Percentiles rank a stretch among this genome's conserved stretches.
Evolutionary conservation across 1,139 yeast species (phyloP).

Genomic region (Zygosaccharomyces sapae): DNA sequence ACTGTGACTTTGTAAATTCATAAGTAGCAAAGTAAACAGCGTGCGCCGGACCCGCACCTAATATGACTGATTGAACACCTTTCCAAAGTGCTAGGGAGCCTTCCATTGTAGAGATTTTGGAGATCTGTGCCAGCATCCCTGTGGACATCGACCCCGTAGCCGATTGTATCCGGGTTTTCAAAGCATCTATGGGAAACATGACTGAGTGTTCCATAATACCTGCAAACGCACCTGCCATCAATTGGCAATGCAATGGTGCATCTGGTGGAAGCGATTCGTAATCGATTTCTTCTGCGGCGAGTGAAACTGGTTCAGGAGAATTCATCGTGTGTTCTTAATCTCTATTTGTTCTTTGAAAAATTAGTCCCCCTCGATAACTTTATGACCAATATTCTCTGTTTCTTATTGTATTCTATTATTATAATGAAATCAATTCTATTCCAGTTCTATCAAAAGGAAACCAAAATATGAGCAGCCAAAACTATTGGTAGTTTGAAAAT

Average conservation of each 20-base stretch:
- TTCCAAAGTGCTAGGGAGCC: conserved; percentile 90
- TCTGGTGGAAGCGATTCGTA: conserved; percentile 90
- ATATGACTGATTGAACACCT: conserved; percentile 86
- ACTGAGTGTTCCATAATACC: conserved; percentile 98
- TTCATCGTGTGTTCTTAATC: conserved; percentile 10
- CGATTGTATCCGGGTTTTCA: conserved; percentile 94
- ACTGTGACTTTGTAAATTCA: conserved; percentile 61
- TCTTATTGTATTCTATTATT: not conserved
- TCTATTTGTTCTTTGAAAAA: conserved; percentile 1
- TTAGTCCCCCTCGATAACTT: not conserved
- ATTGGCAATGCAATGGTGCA: conserved; percentile 77
- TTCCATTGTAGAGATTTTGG: conserved; percentile 78
- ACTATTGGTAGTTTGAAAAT: not conserved
- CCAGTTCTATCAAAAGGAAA: not conserved
- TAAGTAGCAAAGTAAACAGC: conserved; percentile 98
- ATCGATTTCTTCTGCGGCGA: conserved; percentile 48
- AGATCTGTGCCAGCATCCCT: conserved; percentile 53
- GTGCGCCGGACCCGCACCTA: conserved; percentile 99
- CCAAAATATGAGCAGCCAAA: not conserved
- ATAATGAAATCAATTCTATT: not conserved
- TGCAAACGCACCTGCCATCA: conserved; percentile 93
- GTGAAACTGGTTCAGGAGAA: conserved; percentile 15
- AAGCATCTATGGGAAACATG: conserved; percentile 93
- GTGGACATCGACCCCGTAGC: conserved; percentile 38
- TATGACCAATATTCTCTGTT: not conserved